Base-by-base conservation (phyloP, 2,329 filamentous ascomycete species). In the Colletotrichum nymphaeae region DNA sequence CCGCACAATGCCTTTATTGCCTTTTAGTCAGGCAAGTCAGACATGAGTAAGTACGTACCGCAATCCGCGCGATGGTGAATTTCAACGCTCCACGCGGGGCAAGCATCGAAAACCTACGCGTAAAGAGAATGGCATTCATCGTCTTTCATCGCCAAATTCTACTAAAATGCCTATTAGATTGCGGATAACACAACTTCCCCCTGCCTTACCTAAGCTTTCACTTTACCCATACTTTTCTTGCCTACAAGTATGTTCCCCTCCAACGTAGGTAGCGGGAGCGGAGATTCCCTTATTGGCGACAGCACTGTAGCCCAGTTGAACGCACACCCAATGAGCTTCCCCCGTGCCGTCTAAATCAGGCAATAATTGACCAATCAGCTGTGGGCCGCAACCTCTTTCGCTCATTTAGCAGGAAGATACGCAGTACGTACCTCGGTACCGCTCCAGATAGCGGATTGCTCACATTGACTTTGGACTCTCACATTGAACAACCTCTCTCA, bases 231-330 rank as follows among this genome's bases (percentile, higher is more conserved):
- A n/a, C 42, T 46, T 4, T n/a, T 2, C 42, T 19, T 19, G 3
- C 30, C 8, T 46, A 19, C 37, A 7, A 14, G 16, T 35, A 14
- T 42, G 2, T 32, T 49, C 42, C 42, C 37, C 37, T 42, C 37
- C 37, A 42, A 42, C 37, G 37, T 19, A 42, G 37, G 37, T 19
- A 42, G 37, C 37, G 55, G 63, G 64, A 65, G 71, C 71, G 71
- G 71, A 73, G 71, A 73, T 73, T 73, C 71, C 71, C 56, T 71
- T 65, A 70, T 56, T 11, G 67, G 71, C 70, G 55, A 59, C 35
- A 37, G 37, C 59, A 12, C 24, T 28, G 30, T 32, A 32, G 30
- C 30, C 30, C 30, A 32, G 30, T 11, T 42, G 22, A 7, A 42
- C 19, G 28, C 30, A 35, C 14, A 24, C 12, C 70, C 70, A 73